Conservation (phyloP, 371 early-diverging fungal genomes). For the Nematocida ausubeli region DNA sequence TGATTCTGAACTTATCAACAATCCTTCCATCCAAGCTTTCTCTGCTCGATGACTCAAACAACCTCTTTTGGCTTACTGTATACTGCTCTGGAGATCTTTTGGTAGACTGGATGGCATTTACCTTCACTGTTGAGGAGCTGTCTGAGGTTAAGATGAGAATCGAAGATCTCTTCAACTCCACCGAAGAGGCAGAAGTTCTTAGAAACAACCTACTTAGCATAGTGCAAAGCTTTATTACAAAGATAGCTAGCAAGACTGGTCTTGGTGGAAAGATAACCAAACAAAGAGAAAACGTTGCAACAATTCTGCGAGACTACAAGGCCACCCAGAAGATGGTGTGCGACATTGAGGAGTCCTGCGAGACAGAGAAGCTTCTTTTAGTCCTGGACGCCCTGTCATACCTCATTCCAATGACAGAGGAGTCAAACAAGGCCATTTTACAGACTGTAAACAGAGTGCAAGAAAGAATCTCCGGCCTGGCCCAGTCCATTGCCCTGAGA, state of each 20-base stretch:
- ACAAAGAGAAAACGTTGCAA: not conserved
- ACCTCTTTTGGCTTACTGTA: constrained; percentile 29
- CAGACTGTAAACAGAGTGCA: not conserved
- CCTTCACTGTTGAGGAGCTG: constrained; percentile 19
- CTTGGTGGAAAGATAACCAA: not conserved
- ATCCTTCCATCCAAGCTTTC: constrained; percentile 9
- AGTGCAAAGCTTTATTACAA: not conserved
- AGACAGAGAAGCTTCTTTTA: constrained; percentile 29
- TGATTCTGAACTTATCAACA: not conserved
- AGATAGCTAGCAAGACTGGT: not conserved
- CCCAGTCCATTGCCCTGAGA: not conserved
- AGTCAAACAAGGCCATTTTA: not conserved
- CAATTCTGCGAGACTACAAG: not conserved
- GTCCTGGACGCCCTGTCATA: constrained; percentile 19
- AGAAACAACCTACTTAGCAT: not conserved
- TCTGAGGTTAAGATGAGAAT: not conserved
- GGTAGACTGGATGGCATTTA: constrained; percentile 36
- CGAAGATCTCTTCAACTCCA: not conserved
- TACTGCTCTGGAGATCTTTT: not conserved
- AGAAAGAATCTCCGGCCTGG: not conserved
- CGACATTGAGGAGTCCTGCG: constrained; percentile 3
- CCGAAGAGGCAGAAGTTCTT: not conserved
- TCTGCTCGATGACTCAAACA: constrained; percentile 1
- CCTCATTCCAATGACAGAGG: constrained; percentile 8
- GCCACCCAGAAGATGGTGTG: constrained; percentile 3